phyloP scores from a whole-genome alignment of 2,329 filamentous ascomycete genomes.

The Fusarium sp. region DNA sequence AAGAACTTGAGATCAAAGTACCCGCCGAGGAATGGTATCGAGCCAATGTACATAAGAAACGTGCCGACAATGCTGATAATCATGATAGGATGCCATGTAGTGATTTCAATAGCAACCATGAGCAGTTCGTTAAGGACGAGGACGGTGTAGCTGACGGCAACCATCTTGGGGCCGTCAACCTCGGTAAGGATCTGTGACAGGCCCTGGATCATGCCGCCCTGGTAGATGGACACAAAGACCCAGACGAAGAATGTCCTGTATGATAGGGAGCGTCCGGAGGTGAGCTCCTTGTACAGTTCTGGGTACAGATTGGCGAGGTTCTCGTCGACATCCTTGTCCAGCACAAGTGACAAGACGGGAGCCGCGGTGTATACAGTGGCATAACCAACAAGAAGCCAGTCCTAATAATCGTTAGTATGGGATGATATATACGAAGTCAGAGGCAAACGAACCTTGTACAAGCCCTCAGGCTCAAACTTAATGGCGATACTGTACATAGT shows the following conservation, averaged over 20 bases:
- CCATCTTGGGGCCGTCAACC: conserved; percentile 80
- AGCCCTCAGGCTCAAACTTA: conserved; percentile 90
- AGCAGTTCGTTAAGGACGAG: conserved; percentile 93
- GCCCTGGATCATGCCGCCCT: conserved; percentile 96
- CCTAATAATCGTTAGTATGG: conserved; percentile 56
- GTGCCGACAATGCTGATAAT: conserved; percentile 86
- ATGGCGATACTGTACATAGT: conserved; percentile 97
- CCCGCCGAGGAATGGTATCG: conserved; percentile 85
- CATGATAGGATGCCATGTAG: conserved; percentile 97
- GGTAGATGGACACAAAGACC: conserved; percentile 95
- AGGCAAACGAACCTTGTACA: conserved; percentile 75
- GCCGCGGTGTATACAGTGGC: conserved; percentile 95
- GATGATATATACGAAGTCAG: not conserved
- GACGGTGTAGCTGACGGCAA: conserved; percentile 91
- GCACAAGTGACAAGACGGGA: conserved; percentile 91
- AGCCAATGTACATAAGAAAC: conserved; percentile 81
- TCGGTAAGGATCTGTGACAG: conserved; percentile 88
- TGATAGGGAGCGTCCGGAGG: conserved; percentile 83
- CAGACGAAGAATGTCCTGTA: conserved; percentile 97
- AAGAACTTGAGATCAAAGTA: conserved; percentile 91
- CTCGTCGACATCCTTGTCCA: conserved; percentile 96
- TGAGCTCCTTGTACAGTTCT: conserved; percentile 98
- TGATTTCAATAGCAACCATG: conserved; percentile 97
- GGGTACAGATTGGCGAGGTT: conserved; percentile 94
- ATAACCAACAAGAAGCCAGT: conserved; percentile 97